Conservation (phyloP, 495 filamentous ascomycete genomes). For the Podospora pseudoanserina region DNA sequence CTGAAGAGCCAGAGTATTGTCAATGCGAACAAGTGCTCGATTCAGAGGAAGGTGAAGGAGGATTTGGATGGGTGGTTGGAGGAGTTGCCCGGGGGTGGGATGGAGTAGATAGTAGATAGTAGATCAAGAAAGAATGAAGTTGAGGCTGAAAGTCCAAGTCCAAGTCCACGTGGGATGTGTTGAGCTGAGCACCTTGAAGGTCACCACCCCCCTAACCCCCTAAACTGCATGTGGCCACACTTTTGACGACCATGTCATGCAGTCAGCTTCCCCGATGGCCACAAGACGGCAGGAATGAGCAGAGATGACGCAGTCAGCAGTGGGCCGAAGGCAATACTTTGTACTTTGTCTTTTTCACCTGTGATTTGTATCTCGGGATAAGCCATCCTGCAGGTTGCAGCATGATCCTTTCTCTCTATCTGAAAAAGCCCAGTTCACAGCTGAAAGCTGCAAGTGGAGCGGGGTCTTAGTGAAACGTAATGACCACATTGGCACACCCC, state of each 20-base stretch:
- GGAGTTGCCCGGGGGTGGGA: constrained; percentile 15
- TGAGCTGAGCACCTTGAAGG: neutral
- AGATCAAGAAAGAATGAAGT: neutral
- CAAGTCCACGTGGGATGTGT: neutral
- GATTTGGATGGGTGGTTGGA: constrained; percentile 35
- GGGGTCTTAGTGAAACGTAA: neutral
- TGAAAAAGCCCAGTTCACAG: neutral
- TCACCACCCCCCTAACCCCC: neutral
- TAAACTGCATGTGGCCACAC: neutral
- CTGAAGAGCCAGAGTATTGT: constrained; percentile 35
- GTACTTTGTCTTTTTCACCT: neutral
- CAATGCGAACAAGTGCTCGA: constrained; percentile 33
- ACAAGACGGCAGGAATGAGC: neutral
- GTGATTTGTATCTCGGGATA: neutral
- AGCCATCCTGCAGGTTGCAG: neutral
- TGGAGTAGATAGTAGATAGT: neutral
- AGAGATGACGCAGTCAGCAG: neutral
- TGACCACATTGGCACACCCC: neutral
- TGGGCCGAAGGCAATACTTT: neutral
- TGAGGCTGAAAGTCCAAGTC: neutral
- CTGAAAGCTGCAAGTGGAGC: neutral
- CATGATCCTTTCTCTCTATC: neutral
- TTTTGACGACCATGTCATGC: neutral
- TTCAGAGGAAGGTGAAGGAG: constrained; percentile 33
- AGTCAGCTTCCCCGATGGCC: neutral